Conservation (phyloP, 1,284 basidiomycete genomes). For the Wolfiporia cocos region DNA sequence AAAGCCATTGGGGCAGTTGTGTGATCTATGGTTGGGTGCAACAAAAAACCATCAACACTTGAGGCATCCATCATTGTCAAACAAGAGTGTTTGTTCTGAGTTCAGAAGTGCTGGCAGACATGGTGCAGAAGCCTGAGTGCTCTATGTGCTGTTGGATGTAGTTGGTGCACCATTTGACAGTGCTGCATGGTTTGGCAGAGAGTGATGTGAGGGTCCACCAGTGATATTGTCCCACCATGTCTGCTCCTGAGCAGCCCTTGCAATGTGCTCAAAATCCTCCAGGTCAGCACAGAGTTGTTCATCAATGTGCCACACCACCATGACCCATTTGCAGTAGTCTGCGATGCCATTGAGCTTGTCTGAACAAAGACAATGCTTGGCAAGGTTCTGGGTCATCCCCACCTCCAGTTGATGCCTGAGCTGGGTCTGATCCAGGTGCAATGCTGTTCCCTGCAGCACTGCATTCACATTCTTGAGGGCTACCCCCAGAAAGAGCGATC, state of each 20-base stretch:
- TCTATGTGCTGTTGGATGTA: not conserved
- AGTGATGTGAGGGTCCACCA: not conserved
- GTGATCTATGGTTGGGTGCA: not conserved
- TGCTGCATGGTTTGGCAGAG: not conserved
- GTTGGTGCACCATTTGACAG: not conserved
- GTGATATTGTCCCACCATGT: not conserved
- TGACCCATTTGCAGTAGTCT: no score
- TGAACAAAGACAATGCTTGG: no score
- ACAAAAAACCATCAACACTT: not conserved
- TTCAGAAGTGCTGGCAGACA: not conserved
- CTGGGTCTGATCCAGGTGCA: not conserved
- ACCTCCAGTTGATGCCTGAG: not conserved
- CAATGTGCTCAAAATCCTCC: not conserved
- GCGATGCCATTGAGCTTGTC: no score
- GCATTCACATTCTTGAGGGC: not conserved
- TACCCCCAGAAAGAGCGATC: not conserved
- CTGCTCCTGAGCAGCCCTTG: not conserved
- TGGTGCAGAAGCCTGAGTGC: not conserved
- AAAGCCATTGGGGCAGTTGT: not conserved
- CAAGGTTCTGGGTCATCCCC: not conserved
- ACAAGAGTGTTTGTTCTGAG: not conserved
- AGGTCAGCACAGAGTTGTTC: not conserved
- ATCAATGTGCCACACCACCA: not conserved
- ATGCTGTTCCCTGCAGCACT: not conserved
- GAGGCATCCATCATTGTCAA: not conserved